Base-by-base conservation (phyloP, 257 asterid species). In the Przewalskia tangutica region DNA sequence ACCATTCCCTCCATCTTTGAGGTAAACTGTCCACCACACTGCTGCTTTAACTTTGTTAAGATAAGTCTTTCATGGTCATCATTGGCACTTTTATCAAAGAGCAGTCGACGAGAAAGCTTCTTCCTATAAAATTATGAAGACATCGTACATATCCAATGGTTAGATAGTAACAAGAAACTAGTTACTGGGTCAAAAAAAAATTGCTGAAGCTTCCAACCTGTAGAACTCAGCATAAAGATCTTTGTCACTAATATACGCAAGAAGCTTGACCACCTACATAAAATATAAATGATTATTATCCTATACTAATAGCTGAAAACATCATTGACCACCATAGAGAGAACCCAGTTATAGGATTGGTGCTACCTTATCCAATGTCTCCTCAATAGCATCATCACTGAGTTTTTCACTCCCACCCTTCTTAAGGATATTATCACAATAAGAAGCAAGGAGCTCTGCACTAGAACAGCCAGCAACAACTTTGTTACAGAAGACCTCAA, bases 1-100 rank as follows among this genome's bases (percentile, higher is more conserved):
- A 91, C 94, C 92, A 91, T 91, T 60, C 93, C 93, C 82, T 90
- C 96, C 92, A 91, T 85, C 82, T 91, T 90, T 54, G 91, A 90
- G n/a, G 93, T 91, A 79, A 85, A 91, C 18, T 86, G 91, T 20
- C 85, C 91, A 75, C 96, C 94, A 48, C 83, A 90, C 53, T 82
- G 89, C 53, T 90, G 93, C 85, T 91, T 90, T 80, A 90, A 23
- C 88, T 89, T 90, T 2, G 90, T 81, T 66, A 91, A 65, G 80
- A 90, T 83, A 2, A 80, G 82, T 81, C 89, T 86, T 70, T 90
- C 96, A 42, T 84, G 91, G 58, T 91, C 93, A 27, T 90, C 90
- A 77, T 80, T 88, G 68, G 82, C 86, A 81, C 88, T 86, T 82
- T 81, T 88, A 7, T 89, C 92, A 81, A 88, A 87, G 16, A 91